Evolutionary conservation across 1,284 basidiomycete species (phyloP).

Genomic region (Abortiporus biennis): DNA sequence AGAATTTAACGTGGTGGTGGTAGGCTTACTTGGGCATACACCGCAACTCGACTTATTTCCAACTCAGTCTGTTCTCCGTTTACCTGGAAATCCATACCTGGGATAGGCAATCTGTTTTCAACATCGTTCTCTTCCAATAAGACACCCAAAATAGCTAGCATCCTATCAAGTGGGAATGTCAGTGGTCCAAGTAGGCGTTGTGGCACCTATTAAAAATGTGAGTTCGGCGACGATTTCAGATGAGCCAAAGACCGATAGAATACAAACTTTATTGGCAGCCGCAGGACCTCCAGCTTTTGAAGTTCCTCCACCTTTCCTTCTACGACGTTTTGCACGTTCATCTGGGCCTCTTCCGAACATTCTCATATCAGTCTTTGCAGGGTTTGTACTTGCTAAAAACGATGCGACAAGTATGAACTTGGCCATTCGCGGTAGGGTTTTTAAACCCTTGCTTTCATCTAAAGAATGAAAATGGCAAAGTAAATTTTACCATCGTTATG

Average conservation of each 20-base stretch:
- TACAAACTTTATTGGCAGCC: conserved; percentile 42
- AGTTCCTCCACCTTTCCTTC: conserved; percentile 37
- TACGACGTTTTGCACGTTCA: conserved; percentile 57
- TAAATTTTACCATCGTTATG: too few relatives aligned
- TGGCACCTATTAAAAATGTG: conserved; percentile 46
- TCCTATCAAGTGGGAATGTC: conserved; percentile 76
- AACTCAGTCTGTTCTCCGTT: conserved; percentile 64
- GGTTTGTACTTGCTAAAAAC: conserved; percentile 86
- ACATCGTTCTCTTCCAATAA: conserved; percentile 80
- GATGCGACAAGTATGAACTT: conserved; percentile 79
- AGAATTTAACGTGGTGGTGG: neutral
- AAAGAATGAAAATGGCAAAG: too few relatives aligned
- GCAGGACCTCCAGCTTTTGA: conserved; percentile 29
- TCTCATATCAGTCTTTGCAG: conserved; percentile 71
- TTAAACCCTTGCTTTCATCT: conserved; percentile 10
- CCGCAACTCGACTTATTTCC: conserved; percentile 55
- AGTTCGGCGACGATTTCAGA: neutral
- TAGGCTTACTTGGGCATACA: conserved; percentile 48
- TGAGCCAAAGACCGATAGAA: neutral
- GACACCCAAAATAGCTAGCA: conserved; percentile 80
- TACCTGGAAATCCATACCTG: conserved; percentile 41
- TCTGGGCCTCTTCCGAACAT: conserved; percentile 74
- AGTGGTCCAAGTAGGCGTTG: conserved; percentile 79
- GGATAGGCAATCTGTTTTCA: conserved; percentile 39
- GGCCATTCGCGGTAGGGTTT: conserved; percentile 49